Base-by-base conservation (phyloP, 1,139 yeast genomes). In the Blastobotrys capitulatus region DNA sequence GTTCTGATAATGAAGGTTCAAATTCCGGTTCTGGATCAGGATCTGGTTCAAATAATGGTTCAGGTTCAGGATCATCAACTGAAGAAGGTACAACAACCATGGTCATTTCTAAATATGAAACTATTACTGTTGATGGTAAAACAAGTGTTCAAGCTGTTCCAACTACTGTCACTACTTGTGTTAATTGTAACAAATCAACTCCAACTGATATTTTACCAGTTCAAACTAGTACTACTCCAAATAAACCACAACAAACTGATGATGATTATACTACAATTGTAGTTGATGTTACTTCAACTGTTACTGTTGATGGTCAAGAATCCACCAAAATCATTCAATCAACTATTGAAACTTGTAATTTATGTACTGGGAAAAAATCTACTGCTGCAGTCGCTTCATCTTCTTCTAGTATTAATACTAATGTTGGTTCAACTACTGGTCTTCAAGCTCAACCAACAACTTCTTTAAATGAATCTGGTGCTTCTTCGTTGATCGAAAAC, bases 1-100 rank as follows among this genome's bases (percentile, higher is more conserved):
- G 46, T 25, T 22, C 32, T n/a, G 46, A 32, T 6, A 6, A 18
- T 18, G 44, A 37, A n/a, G 31, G 31, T 34, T 39, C 43, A 8
- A 34, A 34, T 25, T n/a, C n/a, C n/a, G n/a, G n/a, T n/a, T n/a
- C n/a, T n/a, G 27, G 13, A 13, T 44, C 42, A 12, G 38, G 47
- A 35, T 12, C 34, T 22, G 37, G 42, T 10, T 19, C 16, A 6
- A 19, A 36, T 27, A n/a, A 18, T 19, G 37, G 44, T 29, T 27
- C 44, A 31, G 44, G 44, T 41, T 7, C 18, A n/a, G 43, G 43
- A 4, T 27, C 43, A 27, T 25, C 25, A 2, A 38, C 16, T 25
- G 42, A 32, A 18, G 31, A 19, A 12, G 25, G 32, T 25, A 22
- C 13, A 5, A 22, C 25, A 5, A 22, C 25, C 7, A 16, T 15